phyloP scores from a whole-genome alignment of 2,329 filamentous ascomycete species.

The Drechslerella stenobrocha region DNA sequence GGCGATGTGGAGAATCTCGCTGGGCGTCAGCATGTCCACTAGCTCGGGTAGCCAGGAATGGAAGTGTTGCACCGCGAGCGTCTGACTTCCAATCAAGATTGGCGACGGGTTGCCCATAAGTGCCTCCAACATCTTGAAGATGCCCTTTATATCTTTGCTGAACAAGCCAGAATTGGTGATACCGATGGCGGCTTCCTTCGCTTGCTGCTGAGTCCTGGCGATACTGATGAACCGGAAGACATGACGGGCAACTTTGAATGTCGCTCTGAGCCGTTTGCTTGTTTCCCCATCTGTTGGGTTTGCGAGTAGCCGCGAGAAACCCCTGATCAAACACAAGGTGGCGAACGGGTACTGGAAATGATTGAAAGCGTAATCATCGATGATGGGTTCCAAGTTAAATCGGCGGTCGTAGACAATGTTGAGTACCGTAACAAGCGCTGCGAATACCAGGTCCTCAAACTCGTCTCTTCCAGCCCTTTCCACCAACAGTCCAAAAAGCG shows the following conservation, averaged over 20 bases:
- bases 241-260: slow-evolving; percentile 91
- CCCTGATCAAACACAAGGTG: slow-evolving; percentile 81
- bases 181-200: slow-evolving; percentile 84
- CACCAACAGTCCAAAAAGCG: slow-evolving; percentile 86
- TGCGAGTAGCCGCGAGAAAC: slow-evolving; percentile 79
- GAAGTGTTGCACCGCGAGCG: slow-evolving; percentile 91
- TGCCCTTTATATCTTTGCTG: slow-evolving; percentile 76
- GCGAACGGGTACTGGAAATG: slow-evolving; percentile 93
- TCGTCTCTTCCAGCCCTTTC: slow-evolving; percentile 90
- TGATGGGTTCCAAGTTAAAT: slow-evolving; percentile 86
- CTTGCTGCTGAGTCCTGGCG: slow-evolving; percentile 79
- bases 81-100: slow-evolving; percentile 89
- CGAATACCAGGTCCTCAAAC: slow-evolving; percentile 90
- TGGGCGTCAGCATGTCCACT: slow-evolving; percentile 70
- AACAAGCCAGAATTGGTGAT: slow-evolving; percentile 69
- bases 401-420: slow-evolving; percentile 92
- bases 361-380: slow-evolving; percentile 85
- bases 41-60: slow-evolving; percentile 97
- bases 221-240: slow-evolving; percentile 94
- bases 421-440: slow-evolving; percentile 82
- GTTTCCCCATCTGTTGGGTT: slow-evolving; percentile 81
- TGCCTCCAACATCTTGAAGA: slow-evolving; percentile 85
- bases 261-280: slow-evolving; percentile 80
- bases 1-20: slow-evolving; percentile 87
- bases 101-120: slow-evolving; percentile 88